Evolutionary conservation across 2,329 filamentous ascomycete species (phyloP), one percentile per base, ranked within the genome.

Genomic region (Leptographium procerum): DNA sequence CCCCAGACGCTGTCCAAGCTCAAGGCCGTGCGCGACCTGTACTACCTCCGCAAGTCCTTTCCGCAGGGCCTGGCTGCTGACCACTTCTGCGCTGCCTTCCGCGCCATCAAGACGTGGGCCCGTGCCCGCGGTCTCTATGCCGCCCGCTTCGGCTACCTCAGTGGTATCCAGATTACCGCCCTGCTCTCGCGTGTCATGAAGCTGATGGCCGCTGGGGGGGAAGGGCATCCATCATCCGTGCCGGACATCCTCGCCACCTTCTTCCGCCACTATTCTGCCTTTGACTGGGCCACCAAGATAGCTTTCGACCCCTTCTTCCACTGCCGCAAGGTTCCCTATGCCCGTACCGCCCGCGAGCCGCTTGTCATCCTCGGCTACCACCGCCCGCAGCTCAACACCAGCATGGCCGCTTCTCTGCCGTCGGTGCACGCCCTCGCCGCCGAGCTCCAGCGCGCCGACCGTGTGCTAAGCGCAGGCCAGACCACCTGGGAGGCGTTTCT

Each of bases 291-390:
- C 26, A 71, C 69, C 9, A 68, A 79, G 0, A 70, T 79, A 40
- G 78, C 81, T 0, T 82, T 79, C 61, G 84, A 88, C 65, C 80
- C 82, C 0, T 80, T 80, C 62, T 85, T 85, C 66, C 78, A 82
- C 65, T 72, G 45, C 33, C 47, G 69, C 45, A 66, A 66, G n/a
- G 62, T 78, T 13, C 71, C 69, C 43, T 85, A 86, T 64, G 71
- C 77, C 54, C 76, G 84, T 31, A 79, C 76, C 10, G 66, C 73
- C 11, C 73, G 81, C 55, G 85, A 88, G 61, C 78, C 83, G 1
- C 76, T 88, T 68, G 83, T 80, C 19, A 75, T 88, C 31, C 69
- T 86, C 3, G 83, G 84, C 1, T 85, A 81, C 68, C 78, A 85
- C 66, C 72, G 78, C 0, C 85, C 85, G 0, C 73, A 76, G 16